Conservation (phyloP, 2,329 filamentous ascomycete species). For the Epichloe hybrida region DNA sequence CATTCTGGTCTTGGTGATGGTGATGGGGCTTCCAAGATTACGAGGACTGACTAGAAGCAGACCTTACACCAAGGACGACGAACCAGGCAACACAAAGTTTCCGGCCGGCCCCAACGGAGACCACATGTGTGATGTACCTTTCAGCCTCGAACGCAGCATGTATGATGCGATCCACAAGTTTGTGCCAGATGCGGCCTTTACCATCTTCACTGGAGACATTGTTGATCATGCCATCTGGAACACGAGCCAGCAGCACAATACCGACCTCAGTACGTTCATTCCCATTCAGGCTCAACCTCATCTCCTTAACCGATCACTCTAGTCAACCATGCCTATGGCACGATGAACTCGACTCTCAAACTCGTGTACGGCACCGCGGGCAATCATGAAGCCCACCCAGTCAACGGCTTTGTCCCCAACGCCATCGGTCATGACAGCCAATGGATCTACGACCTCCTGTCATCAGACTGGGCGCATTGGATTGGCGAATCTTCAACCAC, state of each 20-base stretch:
- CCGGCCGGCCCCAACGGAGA: conserved; percentile 41
- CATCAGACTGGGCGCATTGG: conserved; percentile 32
- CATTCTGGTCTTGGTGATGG: no score
- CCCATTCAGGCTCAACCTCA: conserved; percentile 6
- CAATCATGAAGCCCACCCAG: conserved; percentile 42
- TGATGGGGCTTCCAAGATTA: background rate
- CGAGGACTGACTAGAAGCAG: conserved; percentile 13
- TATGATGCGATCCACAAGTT: conserved; percentile 34
- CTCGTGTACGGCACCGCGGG: conserved; percentile 38
- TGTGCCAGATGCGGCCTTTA: conserved; percentile 34
- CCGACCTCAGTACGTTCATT: conserved; percentile 14
- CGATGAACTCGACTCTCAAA: conserved; percentile 28
- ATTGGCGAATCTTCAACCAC: conserved; percentile 22
- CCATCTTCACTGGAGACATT: conserved; percentile 48
- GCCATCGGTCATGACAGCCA: conserved; percentile 25
- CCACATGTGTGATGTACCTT: conserved; percentile 37
- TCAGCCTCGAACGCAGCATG: conserved; percentile 40
- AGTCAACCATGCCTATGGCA: conserved; percentile 32
- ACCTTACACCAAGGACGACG: conserved; percentile 31
- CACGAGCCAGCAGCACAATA: conserved; percentile 23
- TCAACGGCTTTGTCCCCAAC: conserved; percentile 33
- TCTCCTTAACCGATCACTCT: conserved; percentile 11
- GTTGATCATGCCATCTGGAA: conserved; percentile 39
- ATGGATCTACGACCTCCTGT: conserved; percentile 38
- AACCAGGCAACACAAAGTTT: conserved; percentile 31